Evolutionary conservation across 352 stramenopile species (phyloP).

Genomic region (Phytophthora chlamydospora): DNA sequence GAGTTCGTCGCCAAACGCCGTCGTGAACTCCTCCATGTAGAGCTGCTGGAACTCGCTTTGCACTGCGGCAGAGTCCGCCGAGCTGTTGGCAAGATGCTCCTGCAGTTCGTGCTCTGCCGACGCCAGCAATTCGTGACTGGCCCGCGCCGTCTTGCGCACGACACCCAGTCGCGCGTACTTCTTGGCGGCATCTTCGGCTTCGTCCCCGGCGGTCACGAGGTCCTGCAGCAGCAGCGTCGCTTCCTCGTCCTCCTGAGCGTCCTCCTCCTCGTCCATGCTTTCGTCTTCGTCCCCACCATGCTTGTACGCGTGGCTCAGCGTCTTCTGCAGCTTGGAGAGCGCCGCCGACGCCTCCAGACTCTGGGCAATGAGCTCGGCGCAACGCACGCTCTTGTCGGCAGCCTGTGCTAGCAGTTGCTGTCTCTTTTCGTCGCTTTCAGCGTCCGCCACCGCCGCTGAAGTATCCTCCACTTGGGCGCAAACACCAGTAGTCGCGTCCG

Average conservation of each 20-base stretch:
- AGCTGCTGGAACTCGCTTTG: constrained; percentile 72
- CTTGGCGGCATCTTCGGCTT: constrained; percentile 54
- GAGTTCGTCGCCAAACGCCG: constrained; percentile 83
- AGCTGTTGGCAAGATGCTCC: constrained; percentile 19
- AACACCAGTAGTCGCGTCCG: constrained; percentile 45
- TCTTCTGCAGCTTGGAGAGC: constrained; percentile 57
- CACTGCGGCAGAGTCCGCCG: constrained; percentile 12
- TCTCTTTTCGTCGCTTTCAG: constrained; percentile 33
- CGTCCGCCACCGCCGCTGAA: constrained; percentile 31
- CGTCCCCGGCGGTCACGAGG: constrained; percentile 57
- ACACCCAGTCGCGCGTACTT: constrained; percentile 57
- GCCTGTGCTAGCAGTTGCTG: constrained; percentile 46
- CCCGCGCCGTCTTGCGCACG: constrained; percentile 50
- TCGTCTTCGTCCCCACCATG: constrained; percentile 38
- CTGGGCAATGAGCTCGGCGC: constrained; percentile 80
- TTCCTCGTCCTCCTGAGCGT: constrained; percentile 40
- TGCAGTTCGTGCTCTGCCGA: constrained; percentile 56
- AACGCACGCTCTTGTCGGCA: constrained; percentile 67
- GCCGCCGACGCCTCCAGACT: constrained; percentile 54
- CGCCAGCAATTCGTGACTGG: constrained; percentile 62
- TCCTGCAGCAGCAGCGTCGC: constrained; percentile 65
- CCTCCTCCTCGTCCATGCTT: constrained; percentile 44
- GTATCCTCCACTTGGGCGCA: constrained; percentile 47
- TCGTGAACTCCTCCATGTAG: constrained; percentile 89
- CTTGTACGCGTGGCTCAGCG: constrained; percentile 38